Conservation (phyloP, 2,329 filamentous ascomycete genomes). For the Claviceps fusiformis region DNA sequence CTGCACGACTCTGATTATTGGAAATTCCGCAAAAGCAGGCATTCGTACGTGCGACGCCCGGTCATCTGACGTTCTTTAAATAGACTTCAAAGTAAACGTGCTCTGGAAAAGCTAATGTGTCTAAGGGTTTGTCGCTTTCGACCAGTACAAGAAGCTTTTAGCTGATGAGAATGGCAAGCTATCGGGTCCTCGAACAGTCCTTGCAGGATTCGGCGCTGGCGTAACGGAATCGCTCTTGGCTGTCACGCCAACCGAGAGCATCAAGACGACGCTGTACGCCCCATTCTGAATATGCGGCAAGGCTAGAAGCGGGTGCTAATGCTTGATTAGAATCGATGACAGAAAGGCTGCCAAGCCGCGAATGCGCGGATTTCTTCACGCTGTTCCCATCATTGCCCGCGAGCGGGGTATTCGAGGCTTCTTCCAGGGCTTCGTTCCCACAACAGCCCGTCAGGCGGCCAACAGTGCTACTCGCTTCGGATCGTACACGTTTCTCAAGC, state of each 20-base stretch:
- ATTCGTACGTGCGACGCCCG: conserved; percentile 51
- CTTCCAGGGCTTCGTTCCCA: conserved; percentile 94
- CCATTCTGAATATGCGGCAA: not conserved
- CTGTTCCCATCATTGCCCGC: conserved; percentile 70
- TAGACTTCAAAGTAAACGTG: not conserved
- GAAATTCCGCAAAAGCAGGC: conserved; percentile 91
- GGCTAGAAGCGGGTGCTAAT: not conserved
- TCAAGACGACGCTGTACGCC: conserved; percentile 78
- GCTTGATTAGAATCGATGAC: conserved; percentile 64
- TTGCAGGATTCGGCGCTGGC: conserved; percentile 88
- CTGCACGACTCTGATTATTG: conserved; percentile 91
- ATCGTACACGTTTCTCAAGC: conserved; percentile 79
- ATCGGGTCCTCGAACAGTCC: conserved; percentile 76
- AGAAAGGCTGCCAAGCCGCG: conserved; percentile 74
- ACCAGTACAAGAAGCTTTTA: conserved; percentile 78
- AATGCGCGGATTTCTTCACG: conserved; percentile 85
- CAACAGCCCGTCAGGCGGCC: conserved; percentile 84
- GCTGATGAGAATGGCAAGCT: conserved; percentile 77
- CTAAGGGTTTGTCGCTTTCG: conserved; percentile 73
- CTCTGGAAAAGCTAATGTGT: conserved; percentile 2
- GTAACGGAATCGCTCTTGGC: conserved; percentile 87
- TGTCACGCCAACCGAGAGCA: conserved; percentile 93
- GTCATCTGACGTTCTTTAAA: not conserved
- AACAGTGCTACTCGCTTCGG: conserved; percentile 89
- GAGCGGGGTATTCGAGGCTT: conserved; percentile 85